Evolutionary conservation across 805 yeast species (phyloP), one percentile per base, ranked within the genome.

Genomic region (Candida krabiensis): DNA sequence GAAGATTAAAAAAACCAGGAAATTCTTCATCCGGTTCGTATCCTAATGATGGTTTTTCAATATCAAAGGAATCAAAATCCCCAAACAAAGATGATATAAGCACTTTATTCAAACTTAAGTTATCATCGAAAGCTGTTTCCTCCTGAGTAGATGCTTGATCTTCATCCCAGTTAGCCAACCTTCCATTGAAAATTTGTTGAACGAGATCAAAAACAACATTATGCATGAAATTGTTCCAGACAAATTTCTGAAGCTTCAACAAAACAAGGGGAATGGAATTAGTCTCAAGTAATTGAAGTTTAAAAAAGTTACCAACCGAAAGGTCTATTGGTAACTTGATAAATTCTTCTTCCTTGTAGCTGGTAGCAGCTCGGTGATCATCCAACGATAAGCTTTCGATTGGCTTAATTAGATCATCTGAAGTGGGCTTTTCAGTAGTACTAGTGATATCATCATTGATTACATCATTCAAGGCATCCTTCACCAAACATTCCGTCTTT

Each of bases 181-280:
- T 44, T 1, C 96, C 97, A 61, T 88, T 89, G 61, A 91, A 79
- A 9, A 93, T 79, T 59, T 93, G 99, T 61, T 93, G 99, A 16
- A 93, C 82, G 42, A 93, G 75, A 63, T 93, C 99, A 68, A 91
- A 93, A 9, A 91, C 93, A 33, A 93, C 99, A 58, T 91, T 93
- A 61, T 93, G 99, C 73, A 91, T 77, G 55, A 93, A 93, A 58
- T 93, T 93, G 60, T 93, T 93, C 98, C 98, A 93, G 6, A 98
- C 96, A 62, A 82, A 88, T 46, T 75, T 68, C 50, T 88, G 77
- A 51, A 93, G 80, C 68, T 85, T 79, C 19, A 72, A 59, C 5
- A 89, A 69, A 5, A 89, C 78, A 18, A 74, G 70, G 11, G 78
- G 68, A 22, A 90, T 69, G 37, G 88, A 77, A 22, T 72, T 70